A percentile compares a stretch with the other conserved stretches of the same genome.
These are phyloP conservation scores for Isoetes taiwanensis DNA, from an alignment of 75 land plant genomes.

Conservation along the genomic window DNA sequence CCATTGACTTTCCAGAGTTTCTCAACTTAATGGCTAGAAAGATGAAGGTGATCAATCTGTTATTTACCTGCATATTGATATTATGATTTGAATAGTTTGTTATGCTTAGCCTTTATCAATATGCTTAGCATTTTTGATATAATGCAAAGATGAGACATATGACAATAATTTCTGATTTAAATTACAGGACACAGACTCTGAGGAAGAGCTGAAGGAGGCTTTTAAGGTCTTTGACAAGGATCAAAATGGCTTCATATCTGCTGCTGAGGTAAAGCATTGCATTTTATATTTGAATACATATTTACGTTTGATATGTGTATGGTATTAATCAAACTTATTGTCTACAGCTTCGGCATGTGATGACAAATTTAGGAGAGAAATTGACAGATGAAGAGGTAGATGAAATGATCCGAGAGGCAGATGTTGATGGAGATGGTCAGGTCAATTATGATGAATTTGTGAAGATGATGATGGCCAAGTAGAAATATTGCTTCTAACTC, in stretches of 20 bases:
- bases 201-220: constrained; percentile 53
- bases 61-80: background rate
- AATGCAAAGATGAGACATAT: too few species aligned
- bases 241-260: constrained; percentile 44
- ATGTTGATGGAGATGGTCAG: constrained; percentile 40
- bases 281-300: background rate
- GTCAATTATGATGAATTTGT: constrained; percentile 46
- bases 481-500: too few species aligned
- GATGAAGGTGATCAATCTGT: constrained; percentile 41
- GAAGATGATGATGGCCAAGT: constrained; percentile 40
- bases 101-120: too few species aligned
- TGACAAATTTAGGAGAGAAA: constrained; percentile 51
- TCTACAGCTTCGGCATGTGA: constrained; percentile 39
- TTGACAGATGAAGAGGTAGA: constrained; percentile 40
- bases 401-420: constrained; percentile 42
- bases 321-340: background rate
- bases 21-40: constrained; percentile 66
- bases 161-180: too few species aligned
- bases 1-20: constrained; percentile 69
- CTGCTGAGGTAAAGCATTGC: constrained; percentile 16
- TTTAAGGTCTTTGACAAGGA: constrained; percentile 80
- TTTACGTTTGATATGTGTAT: background rate
- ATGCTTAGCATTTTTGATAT: too few species aligned
- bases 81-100: too few species aligned
- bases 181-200: constrained; percentile 9